Evolutionary conservation across 129 eudicot genomes (phyloP).

Genomic region (Heracleum sosnowskyi): DNA sequence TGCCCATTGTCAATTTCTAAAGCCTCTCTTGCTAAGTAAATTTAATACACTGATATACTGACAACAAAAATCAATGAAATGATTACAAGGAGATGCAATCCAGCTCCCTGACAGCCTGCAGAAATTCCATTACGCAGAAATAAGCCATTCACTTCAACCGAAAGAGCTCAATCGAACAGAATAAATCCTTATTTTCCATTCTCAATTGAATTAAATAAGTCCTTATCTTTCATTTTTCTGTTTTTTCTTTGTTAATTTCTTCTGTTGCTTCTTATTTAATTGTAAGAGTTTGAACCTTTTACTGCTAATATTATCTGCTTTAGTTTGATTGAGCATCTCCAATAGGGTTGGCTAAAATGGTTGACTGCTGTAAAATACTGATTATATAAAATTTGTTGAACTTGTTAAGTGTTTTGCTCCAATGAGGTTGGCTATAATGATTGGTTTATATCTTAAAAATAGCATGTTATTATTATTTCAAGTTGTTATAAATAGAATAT

Average conservation of each 20-base stretch:
- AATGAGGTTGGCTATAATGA: too few relatives aligned
- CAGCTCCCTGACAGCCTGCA: conserved; percentile 46
- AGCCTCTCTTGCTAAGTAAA: conserved; percentile 10
- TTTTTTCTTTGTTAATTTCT: not conserved
- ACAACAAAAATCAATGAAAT: conserved; percentile 40
- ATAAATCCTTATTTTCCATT: too few relatives aligned
- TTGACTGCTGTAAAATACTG: too few relatives aligned
- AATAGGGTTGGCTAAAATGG: too few relatives aligned
- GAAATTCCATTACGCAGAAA: not conserved
- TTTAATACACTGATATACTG: conserved; percentile 32
- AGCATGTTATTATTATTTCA: too few relatives aligned
- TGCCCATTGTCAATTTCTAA: conserved; percentile 18
- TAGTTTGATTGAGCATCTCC: too few relatives aligned
- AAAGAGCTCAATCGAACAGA: not conserved
- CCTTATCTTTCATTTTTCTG: not conserved
- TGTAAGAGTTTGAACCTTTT: not conserved
- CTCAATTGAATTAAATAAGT: not conserved
- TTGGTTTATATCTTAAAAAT: too few relatives aligned
- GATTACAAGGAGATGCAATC: conserved; percentile 36
- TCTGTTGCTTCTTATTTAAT: not conserved
- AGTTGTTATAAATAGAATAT: too few relatives aligned
- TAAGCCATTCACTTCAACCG: not conserved
- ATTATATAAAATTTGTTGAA: too few relatives aligned
- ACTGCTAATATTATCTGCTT: not conserved
- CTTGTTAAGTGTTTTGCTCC: too few relatives aligned